Percentiles rank a stretch among this genome's conserved stretches.
Evolutionary conservation across 2,329 filamentous ascomycete species (phyloP).

Genomic region (Fusarium globosum): DNA sequence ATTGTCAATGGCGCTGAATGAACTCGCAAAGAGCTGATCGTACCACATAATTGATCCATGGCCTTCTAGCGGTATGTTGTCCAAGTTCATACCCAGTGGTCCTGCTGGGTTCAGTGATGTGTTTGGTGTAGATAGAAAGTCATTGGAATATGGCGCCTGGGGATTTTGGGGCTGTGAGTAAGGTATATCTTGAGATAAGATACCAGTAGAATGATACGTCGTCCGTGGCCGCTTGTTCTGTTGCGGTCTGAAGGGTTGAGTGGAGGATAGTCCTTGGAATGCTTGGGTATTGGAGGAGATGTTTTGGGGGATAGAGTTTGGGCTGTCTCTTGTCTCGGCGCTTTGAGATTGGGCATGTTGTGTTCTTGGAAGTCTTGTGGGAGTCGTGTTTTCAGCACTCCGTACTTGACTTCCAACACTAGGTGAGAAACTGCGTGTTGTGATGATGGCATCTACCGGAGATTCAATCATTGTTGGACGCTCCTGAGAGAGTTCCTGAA

Average conservation of each 20-base stretch:
- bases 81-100: not conserved
- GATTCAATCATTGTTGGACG: constrained; percentile 20
- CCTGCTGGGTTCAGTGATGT: not conserved
- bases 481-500: constrained; percentile 42
- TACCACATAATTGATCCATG: constrained; percentile 53
- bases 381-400: not conserved
- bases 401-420: not conserved
- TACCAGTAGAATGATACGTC: not conserved
- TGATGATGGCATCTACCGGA: constrained; percentile 17
- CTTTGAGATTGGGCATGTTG: not conserved
- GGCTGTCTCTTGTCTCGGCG: not conserved
- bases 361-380: constrained; percentile 10
- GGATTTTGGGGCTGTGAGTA: not conserved
- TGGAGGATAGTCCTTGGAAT: not conserved
- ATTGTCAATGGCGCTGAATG: constrained; percentile 50
- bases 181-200: not conserved
- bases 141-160: not conserved
- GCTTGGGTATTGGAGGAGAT: not conserved
- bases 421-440: not conserved
- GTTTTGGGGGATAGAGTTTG: not conserved
- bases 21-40: constrained; percentile 50
- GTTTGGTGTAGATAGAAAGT: not conserved
- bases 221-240: constrained; percentile 12
- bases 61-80: constrained; percentile 40
- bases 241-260: not conserved